Base-by-base conservation (phyloP, 257 asterid genomes). In the Gardenia jasminoides region DNA sequence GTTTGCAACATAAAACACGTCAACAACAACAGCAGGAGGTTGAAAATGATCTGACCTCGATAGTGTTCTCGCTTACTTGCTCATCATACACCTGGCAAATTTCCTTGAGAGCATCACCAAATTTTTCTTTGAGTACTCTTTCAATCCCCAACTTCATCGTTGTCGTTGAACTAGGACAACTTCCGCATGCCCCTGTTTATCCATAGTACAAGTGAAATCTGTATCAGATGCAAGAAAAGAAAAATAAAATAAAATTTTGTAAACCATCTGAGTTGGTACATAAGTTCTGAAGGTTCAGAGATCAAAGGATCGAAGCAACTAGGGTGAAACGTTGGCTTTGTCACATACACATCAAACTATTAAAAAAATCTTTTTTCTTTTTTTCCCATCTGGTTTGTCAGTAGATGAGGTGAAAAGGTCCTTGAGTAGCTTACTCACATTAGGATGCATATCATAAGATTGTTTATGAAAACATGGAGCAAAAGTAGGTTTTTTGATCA, bases 141-240 rank as follows among this genome's bases (percentile, higher is more conserved):
- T 91, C 98, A 13, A 94, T 89, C 20, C 99, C 99, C 98, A 94
- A 80, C 78, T 85, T 91, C 99, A 94, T 94, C 54, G 99, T 94
- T 30, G 98, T 93, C 1, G 97, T 91, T 69, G 98, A 93, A 79
- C 99, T 93, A 31, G 98, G 98, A 72, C 98, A 94, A 82, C 91
- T 91, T 78, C 81, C 97, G 36, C 98, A 93, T 20, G 98, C 96
- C 78, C 98, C 98, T 92, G 65, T 58, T 52, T 61, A 71, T 67
- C 44, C 76, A 52, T 31, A 31, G 47, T 72, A 79, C 50, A 65
- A 69, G 13, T 70, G 73, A 78, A 77, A 24, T 65, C 70, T 56
- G 70, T 48, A 66, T 67, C 67, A 65, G 62, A 77, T 48, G 75
- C 41, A 36, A 36, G n/a, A n/a, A n/a, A 48, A 61, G 44, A 59